phyloP scores from a whole-genome alignment of 2,329 filamentous ascomycete genomes.

The Aspergillus neotritici region DNA sequence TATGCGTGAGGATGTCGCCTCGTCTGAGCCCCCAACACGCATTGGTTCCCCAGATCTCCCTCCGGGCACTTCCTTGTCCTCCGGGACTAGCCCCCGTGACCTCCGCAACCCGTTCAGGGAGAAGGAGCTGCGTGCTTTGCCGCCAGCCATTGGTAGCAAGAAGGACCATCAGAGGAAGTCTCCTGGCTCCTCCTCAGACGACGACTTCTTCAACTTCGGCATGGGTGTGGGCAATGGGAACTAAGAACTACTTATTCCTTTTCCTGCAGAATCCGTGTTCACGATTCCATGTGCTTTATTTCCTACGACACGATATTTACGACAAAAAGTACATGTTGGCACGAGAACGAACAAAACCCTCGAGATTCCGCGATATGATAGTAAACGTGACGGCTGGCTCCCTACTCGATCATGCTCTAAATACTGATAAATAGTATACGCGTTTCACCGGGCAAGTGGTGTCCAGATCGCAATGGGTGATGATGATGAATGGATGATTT shows the following conservation, averaged over 20 bases:
- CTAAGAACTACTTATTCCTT: not conserved
- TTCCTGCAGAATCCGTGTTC: too few species aligned
- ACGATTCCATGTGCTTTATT: too few species aligned
- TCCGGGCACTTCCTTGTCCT: constrained; percentile 12
- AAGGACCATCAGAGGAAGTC: constrained; percentile 9
- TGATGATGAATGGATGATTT: not conserved
- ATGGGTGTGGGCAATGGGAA: constrained; percentile 3
- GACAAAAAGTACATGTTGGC: not conserved
- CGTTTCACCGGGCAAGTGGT: too few species aligned
- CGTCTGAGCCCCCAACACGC: constrained; percentile 15
- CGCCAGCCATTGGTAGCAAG: constrained; percentile 13
- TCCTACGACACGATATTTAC: not conserved
- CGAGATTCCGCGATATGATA: not conserved
- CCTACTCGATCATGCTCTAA: too few species aligned
- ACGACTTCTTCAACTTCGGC: constrained; percentile 12
- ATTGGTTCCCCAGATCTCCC: constrained; percentile 14
- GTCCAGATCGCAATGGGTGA: not conserved
- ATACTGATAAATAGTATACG: too few species aligned
- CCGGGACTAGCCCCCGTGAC: constrained; percentile 13
- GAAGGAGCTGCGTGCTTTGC: constrained; percentile 5
- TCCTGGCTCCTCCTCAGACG: constrained; percentile 9
- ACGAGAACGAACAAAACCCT: not conserved
- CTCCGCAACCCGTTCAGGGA: constrained; percentile 7
- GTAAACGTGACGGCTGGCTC: too few species aligned
- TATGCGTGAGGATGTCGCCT: constrained; percentile 7